phyloP scores from a whole-genome alignment of 257 asterid genomes.

The Linaria vulgaris region DNA sequence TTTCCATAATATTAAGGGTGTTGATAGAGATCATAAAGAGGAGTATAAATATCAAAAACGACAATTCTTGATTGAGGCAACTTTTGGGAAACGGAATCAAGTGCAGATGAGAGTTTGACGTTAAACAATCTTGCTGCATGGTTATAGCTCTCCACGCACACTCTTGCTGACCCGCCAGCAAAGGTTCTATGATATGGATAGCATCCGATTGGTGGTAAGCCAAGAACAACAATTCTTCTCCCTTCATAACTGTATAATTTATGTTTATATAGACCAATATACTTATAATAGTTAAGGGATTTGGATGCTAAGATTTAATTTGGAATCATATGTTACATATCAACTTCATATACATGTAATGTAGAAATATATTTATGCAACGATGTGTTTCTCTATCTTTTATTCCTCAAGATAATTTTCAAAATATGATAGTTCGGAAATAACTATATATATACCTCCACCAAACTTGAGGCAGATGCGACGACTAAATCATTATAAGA shows the following conservation, averaged over 20 bases:
- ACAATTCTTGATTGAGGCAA: slow-evolving; percentile 42
- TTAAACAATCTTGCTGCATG: slow-evolving; percentile 40
- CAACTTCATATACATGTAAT: no score
- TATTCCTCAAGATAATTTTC: no score
- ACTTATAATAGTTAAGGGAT: no score
- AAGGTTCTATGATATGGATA: slow-evolving; percentile 48
- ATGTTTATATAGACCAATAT: no score
- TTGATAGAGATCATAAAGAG: slow-evolving; percentile 42
- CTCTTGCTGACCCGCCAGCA: slow-evolving; percentile 36
- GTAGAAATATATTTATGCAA: no score
- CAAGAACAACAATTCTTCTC: slow-evolving; percentile 42
- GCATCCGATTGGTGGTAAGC: slow-evolving; percentile 51
- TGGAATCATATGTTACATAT: no score
- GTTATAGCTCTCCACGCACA: slow-evolving; percentile 37
- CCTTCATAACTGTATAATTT: slow-evolving; percentile 48
- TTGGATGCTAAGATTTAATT: no score
- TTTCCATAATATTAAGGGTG: slow-evolving; percentile 47
- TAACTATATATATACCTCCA: slow-evolving; percentile 32
- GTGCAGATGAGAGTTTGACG: slow-evolving; percentile 33
- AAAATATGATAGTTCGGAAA: no score
- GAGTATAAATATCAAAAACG: slow-evolving; percentile 42
- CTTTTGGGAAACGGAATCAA: slow-evolving; percentile 30
- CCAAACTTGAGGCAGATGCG: slow-evolving; percentile 51
- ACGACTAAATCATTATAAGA: slow-evolving; percentile 54
- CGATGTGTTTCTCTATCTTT: no score